Percentiles rank a stretch among this genome's conserved stretches.
Evolutionary conservation across 2,329 filamentous ascomycete species (phyloP).

Genomic region (Xylaria arbuscula): DNA sequence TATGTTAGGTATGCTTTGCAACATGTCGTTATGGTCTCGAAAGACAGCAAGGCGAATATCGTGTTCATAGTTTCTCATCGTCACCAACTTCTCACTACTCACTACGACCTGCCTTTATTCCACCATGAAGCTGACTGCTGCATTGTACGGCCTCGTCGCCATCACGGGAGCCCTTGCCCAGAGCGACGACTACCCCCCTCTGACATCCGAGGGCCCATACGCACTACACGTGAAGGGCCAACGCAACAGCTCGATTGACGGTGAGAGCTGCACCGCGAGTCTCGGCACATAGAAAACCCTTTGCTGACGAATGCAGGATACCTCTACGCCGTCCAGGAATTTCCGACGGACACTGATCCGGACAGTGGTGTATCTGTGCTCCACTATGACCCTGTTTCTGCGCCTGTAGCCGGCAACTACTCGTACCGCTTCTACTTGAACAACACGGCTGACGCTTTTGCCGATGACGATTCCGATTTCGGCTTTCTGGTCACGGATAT

Average conservation of each 20-base stretch:
- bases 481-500: not conserved
- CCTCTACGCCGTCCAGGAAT: not conserved
- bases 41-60: not conserved
- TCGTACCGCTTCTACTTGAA: slow-evolving; percentile 1
- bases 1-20: not conserved
- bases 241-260: not conserved
- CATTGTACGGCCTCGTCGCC: not conserved
- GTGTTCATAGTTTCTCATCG: not conserved
- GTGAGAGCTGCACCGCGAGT: not conserved
- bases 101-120: not conserved
- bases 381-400: not conserved
- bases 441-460: not conserved
- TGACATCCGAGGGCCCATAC: not conserved
- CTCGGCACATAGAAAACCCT: not conserved
- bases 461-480: not conserved
- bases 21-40: not conserved
- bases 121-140: not conserved
- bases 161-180: not conserved
- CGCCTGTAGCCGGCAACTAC: not conserved
- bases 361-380: not conserved
- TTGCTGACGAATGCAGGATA: not conserved
- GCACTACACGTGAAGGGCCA: not conserved
- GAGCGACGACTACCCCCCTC: not conserved
- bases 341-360: not conserved
- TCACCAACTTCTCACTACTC: not conserved